Percentiles rank a stretch among this genome's conserved stretches.
phyloP scores from a whole-genome alignment of 1,284 basidiomycete genomes.

The Termitomyces sp. region DNA sequence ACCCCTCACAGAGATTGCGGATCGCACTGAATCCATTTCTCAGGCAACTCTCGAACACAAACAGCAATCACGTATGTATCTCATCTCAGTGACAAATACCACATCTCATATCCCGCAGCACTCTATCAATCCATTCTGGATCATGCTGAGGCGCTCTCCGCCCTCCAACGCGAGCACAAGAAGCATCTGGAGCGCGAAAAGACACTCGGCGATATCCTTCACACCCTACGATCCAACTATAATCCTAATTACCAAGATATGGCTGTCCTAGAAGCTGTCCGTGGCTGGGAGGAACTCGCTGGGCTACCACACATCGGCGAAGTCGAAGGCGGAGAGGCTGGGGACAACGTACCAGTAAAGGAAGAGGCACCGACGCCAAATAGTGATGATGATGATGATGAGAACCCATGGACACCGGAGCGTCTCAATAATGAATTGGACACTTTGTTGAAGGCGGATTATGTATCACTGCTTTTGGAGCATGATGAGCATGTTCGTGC shows the following conservation, averaged over 20 bases:
- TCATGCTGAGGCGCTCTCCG: constrained; percentile 73
- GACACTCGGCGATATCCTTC: constrained; percentile 80
- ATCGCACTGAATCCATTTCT: constrained; percentile 70
- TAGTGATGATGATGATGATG: constrained; percentile 32
- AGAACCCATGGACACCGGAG: constrained; percentile 49
- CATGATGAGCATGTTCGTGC: constrained; percentile 63
- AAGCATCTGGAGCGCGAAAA: constrained; percentile 73
- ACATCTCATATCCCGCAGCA: constrained; percentile 39
- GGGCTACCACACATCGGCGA: constrained; percentile 68
- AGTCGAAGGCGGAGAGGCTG: constrained; percentile 33
- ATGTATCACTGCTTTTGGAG: constrained; percentile 67
- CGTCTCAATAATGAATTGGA: constrained; percentile 61
- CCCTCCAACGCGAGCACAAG: constrained; percentile 68
- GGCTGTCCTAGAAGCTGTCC: constrained; percentile 95
- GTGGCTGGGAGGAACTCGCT: constrained; percentile 86
- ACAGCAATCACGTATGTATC: constrained; percentile 74
- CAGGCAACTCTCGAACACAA: constrained; percentile 73
- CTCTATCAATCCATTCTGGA: constrained; percentile 74
- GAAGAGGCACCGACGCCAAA: constrained; percentile 29
- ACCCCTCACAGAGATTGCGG: constrained; percentile 51
- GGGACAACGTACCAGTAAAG: constrained; percentile 26
- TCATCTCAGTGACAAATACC: neutral
- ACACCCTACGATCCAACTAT: constrained; percentile 78
- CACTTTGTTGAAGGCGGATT: constrained; percentile 64
- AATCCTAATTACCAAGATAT: constrained; percentile 99